Conservation (phyloP, 2,329 filamentous ascomycete species). For the Paraphoma sp. region DNA sequence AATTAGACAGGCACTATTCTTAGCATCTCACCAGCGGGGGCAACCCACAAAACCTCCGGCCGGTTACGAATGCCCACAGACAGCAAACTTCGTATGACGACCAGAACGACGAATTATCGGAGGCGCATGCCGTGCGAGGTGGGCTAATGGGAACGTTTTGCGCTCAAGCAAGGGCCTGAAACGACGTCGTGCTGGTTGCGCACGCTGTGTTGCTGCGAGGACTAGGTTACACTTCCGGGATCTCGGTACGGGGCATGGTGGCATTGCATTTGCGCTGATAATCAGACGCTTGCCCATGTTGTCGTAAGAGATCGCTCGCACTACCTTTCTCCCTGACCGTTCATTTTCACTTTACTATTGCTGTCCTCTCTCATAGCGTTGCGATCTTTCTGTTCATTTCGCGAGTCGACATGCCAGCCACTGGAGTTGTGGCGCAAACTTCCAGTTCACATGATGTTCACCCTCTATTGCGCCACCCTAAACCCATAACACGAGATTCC, state of each 20-base stretch:
- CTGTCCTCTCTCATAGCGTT: conserved; percentile 7
- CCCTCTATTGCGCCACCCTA: conserved; percentile 31
- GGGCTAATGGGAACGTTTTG: conserved; percentile 26
- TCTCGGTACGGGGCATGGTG: conserved; percentile 21
- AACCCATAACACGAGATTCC: conserved; percentile 32
- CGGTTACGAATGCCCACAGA: conserved; percentile 10
- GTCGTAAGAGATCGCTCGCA: conserved; percentile 20
- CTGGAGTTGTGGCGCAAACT: conserved; percentile 23
- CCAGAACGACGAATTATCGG: conserved; percentile 28
- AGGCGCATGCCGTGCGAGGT: conserved; percentile 29
- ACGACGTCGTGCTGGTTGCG: conserved; percentile 17
- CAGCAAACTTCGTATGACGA: conserved; percentile 22
- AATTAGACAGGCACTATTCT: conserved; percentile 9
- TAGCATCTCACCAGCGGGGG: conserved; percentile 9
- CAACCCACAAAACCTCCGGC: conserved; percentile 5
- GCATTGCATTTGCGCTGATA: conserved; percentile 28
- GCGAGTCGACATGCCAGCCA: conserved; percentile 18
- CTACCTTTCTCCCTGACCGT: conserved; percentile 22
- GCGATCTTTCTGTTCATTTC: background rate
- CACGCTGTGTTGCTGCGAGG: conserved; percentile 24
- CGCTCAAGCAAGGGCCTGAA: conserved; percentile 29
- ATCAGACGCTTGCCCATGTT: conserved; percentile 26
- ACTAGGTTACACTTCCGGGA: conserved; percentile 27
- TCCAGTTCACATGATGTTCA: conserved; percentile 26
- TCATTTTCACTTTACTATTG: conserved; percentile 9